Conservation (phyloP, 164 flowering plant species). For the Stephania japonica region DNA sequence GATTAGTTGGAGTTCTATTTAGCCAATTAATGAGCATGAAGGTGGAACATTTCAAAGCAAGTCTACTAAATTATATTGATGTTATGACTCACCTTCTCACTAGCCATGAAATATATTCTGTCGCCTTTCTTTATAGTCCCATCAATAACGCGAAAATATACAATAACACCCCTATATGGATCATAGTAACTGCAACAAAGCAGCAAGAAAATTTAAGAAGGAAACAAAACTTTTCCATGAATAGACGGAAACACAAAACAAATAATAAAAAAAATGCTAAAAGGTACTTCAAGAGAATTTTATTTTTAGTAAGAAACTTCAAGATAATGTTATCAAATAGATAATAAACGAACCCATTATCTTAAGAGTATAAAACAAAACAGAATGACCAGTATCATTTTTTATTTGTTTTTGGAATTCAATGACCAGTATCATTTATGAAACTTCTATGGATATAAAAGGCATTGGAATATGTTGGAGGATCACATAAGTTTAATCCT, state of each 20-base stretch:
- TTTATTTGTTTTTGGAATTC: no score
- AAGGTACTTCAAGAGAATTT: not conserved
- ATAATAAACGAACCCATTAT: not conserved
- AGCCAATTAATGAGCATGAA: not conserved
- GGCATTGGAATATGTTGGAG: not conserved
- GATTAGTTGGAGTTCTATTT: not conserved
- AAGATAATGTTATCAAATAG: no score
- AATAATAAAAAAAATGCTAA: not conserved
- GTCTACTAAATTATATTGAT: not conserved
- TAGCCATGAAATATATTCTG: constrained; percentile 83
- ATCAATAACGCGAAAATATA: constrained; percentile 89
- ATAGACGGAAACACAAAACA: not conserved
- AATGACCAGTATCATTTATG: not conserved
- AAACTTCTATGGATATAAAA: no score
- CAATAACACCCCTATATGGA: constrained; percentile 92
- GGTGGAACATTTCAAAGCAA: not conserved
- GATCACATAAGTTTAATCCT: not conserved
- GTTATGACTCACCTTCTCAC: constrained; percentile 56
- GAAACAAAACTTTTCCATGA: not conserved
- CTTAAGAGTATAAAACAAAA: not conserved
- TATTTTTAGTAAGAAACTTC: no score
- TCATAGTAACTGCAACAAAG: constrained; percentile 80
- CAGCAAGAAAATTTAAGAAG: not conserved
- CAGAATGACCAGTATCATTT: not conserved
- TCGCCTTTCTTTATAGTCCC: constrained; percentile 89